Evolutionary conservation across 257 asterid genomes (phyloP), one percentile per base, ranked within the genome.

Genomic region (Salvia miltiorrhiza): DNA sequence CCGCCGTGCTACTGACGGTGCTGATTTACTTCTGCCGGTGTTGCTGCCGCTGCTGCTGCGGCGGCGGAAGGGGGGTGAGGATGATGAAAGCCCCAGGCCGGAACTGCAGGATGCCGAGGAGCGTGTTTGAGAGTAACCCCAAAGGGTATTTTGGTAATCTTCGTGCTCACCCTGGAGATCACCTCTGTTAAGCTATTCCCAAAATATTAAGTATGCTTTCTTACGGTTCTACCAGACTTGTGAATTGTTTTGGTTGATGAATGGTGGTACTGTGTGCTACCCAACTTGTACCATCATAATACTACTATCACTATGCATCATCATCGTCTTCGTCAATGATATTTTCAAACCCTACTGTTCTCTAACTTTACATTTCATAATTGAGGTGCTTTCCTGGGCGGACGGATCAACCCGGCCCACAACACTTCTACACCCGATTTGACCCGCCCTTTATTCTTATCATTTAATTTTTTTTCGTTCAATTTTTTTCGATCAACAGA

Each of bases 61-160:
- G 71, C 58, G 39, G 76, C 9, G 3, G 52, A 2, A 4, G 45
- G 3, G 74, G 4, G 65, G 83, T 53, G 70, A 80, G 63, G 81
- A 84, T 23, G 84, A 81, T 81, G 89, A 81, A 56, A 57, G 86
- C 83, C 17, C 85, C 81, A 0, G 84, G 81, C n/a, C 67, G 81
- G 74, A 69, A 71, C 35, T 13, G 0, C 47, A 32, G 9, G 59
- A 81, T 83, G 74, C 53, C 20, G 4, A 81, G 86, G 59, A 5
- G 2, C 35, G 64, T 14, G 6, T 84, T 81, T 33, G 83, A 69
- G 68, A 9, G 7, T 23, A 23, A 72, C 49, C 83, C 84, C 12
- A 44, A 2, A 32, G 75, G 23, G 1, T 83, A 83, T 47, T 83
- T 83, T 43, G 4, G 3, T 2, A 53, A 70, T 16, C 84, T 83